Evolutionary conservation across 352 stramenopile genomes (phyloP).

Genomic region (Phytophthora pluvialis): DNA sequence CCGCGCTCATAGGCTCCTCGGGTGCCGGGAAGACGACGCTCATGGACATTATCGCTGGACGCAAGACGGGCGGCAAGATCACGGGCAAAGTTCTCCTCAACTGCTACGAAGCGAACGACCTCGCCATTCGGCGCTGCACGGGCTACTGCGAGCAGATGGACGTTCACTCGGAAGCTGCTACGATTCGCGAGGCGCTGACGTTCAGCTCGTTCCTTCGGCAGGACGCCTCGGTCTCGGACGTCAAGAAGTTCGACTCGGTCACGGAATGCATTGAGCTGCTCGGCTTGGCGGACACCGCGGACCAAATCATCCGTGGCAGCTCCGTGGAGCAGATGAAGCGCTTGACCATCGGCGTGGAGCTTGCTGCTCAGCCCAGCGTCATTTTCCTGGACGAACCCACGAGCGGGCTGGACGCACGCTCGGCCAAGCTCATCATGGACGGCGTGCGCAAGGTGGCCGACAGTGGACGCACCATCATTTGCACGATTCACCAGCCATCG

Average conservation of each 20-base stretch:
- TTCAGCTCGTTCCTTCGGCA: slow-evolving; percentile 18
- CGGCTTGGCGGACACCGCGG: not conserved
- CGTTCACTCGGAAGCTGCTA: slow-evolving; percentile 26
- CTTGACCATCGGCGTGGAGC: not conserved
- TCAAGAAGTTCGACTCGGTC: slow-evolving; percentile 19
- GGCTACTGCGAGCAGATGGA: slow-evolving; percentile 35
- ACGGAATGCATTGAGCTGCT: slow-evolving; percentile 17
- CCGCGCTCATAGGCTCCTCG: slow-evolving; percentile 55
- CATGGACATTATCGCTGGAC: slow-evolving; percentile 92
- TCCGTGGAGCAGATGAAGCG: slow-evolving; percentile 15
- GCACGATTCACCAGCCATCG: slow-evolving; percentile 79
- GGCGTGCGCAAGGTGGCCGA: slow-evolving; percentile 87
- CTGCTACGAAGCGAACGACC: slow-evolving; percentile 22
- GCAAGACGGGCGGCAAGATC: slow-evolving; percentile 73
- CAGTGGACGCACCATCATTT: slow-evolving; percentile 76
- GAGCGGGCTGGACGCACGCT: slow-evolving; percentile 86
- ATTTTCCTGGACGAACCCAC: slow-evolving; percentile 77
- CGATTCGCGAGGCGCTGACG: slow-evolving; percentile 11
- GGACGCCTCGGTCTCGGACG: slow-evolving; percentile 1
- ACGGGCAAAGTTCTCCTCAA: slow-evolving; percentile 59
- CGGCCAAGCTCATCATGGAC: slow-evolving; percentile 87
- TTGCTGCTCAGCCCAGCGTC: slow-evolving; percentile 10
- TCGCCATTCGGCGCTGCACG: slow-evolving; percentile 33
- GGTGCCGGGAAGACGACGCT: slow-evolving; percentile 44
- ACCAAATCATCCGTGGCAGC: slow-evolving; percentile 23